These are phyloP conservation scores for Parsonsia alboflavescens DNA, from an alignment of 257 asterid species.

Conservation along the genomic window DNA sequence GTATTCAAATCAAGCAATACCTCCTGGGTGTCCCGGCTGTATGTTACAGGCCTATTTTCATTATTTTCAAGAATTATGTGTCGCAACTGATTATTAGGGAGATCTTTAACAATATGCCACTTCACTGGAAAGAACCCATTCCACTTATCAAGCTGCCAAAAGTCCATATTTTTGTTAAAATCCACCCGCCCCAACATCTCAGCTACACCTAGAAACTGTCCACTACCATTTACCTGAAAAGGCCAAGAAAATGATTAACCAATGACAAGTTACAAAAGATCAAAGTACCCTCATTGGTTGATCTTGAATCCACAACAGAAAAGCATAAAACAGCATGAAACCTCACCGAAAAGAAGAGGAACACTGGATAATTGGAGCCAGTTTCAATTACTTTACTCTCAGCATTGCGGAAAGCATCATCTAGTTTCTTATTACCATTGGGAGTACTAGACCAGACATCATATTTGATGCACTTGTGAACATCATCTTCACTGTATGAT, in stretches of 20 bases:
- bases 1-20: slow-evolving; percentile 22
- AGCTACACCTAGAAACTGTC: slow-evolving; percentile 86
- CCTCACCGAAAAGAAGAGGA: slow-evolving; percentile 76
- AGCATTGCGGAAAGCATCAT: slow-evolving; percentile 52
- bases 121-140: slow-evolving; percentile 72
- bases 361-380: slow-evolving; percentile 53
- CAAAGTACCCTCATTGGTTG: not conserved
- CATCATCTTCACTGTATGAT: slow-evolving; percentile 77
- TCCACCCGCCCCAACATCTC: slow-evolving; percentile 84
- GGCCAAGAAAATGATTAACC: not conserved
- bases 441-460: slow-evolving; percentile 92
- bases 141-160: slow-evolving; percentile 95
- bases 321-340: not conserved
- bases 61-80: slow-evolving; percentile 74
- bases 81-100: slow-evolving; percentile 50
- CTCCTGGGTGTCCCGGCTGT: slow-evolving; percentile 88
- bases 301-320: not conserved
- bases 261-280: not conserved
- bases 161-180: slow-evolving; percentile 69
- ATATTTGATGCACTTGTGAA: slow-evolving; percentile 77
- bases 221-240: slow-evolving; percentile 73
- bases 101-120: slow-evolving; percentile 89
- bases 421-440: slow-evolving; percentile 68
- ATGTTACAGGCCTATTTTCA: slow-evolving; percentile 62
- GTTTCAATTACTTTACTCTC: slow-evolving; percentile 43